These are phyloP conservation scores for Globisporangium sylvaticum DNA, from an alignment of 352 stramenopile genomes.

Conservation along the genomic window DNA sequence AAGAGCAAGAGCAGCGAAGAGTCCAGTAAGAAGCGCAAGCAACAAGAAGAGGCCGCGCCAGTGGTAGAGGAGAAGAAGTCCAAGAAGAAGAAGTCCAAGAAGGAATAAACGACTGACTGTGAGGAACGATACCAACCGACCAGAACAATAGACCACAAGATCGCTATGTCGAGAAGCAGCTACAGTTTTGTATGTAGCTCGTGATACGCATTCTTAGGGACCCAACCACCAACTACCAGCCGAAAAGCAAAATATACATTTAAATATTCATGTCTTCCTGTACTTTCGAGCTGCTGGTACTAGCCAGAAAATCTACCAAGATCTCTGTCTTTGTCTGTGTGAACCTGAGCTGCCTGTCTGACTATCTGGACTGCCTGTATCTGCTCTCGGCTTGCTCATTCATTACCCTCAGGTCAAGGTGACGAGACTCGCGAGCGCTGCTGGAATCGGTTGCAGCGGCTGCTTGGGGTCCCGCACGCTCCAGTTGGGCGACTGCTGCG, in stretches of 20 bases:
- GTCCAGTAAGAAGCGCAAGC: constrained; percentile 19
- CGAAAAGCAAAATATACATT: constrained; percentile 7
- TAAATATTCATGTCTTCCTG: constrained; percentile 8
- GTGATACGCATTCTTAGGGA: neutral
- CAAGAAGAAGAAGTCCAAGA: constrained; percentile 27
- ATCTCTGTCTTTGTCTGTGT: no score
- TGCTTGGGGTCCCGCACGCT: constrained; percentile 51
- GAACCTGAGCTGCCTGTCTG: no score
- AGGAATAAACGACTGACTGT: constrained; percentile 15
- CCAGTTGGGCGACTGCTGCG: constrained; percentile 88
- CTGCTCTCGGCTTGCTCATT: no score
- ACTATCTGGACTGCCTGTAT: no score
- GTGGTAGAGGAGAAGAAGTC: constrained; percentile 17
- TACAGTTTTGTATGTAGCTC: no score
- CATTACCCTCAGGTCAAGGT: neutral
- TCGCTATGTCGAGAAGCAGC: neutral
- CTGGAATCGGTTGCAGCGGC: constrained; percentile 32
- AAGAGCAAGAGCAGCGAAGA: neutral
- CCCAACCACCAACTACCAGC: neutral
- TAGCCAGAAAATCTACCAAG: no score
- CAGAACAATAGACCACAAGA: neutral
- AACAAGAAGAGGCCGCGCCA: neutral
- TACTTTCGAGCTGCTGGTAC: neutral
- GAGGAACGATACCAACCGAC: neutral
- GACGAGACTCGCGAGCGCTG: constrained; percentile 28